These are phyloP conservation scores for Leucaena leucocephala DNA, from an alignment of 306 rosid species.

Conservation along the genomic window DNA sequence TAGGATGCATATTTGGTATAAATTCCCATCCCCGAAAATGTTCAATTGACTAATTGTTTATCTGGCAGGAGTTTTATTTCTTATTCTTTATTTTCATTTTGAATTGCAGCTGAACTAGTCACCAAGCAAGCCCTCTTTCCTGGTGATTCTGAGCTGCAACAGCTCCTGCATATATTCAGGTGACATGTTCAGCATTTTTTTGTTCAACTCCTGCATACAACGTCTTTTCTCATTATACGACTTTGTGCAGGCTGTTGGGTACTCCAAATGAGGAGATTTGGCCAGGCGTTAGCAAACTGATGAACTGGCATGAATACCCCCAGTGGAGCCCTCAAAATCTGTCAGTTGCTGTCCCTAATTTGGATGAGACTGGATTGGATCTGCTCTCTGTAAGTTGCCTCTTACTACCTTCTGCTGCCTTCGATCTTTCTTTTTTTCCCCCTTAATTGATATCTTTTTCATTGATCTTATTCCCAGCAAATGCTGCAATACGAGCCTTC, in stretches of 20 bases:
- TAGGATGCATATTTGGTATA: constrained; percentile 89
- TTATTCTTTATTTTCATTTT: background rate
- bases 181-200: background rate
- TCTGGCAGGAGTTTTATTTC: background rate
- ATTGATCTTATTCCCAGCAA: constrained; percentile 47
- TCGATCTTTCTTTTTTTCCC: background rate
- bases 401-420: background rate
- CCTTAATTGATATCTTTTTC: background rate
- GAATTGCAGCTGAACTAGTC: constrained; percentile 77
- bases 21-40: background rate
- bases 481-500: constrained; percentile 86
- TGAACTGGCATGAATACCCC: constrained; percentile 97
- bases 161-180: constrained; percentile 97
- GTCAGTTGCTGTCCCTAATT: constrained; percentile 64
- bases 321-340: constrained; percentile 82
- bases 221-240: background rate
- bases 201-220: background rate
- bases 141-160: constrained; percentile 97
- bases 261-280: constrained; percentile 91
- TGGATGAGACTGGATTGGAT: constrained; percentile 71
- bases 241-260: constrained; percentile 68
- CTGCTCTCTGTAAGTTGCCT: constrained; percentile 4
- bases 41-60: background rate
- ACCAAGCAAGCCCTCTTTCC: constrained; percentile 87
- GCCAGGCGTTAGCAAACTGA: constrained; percentile 92